Evolutionary conservation across 768 basidiomycete species (phyloP).

Genomic region (Tylopilus sp.): DNA sequence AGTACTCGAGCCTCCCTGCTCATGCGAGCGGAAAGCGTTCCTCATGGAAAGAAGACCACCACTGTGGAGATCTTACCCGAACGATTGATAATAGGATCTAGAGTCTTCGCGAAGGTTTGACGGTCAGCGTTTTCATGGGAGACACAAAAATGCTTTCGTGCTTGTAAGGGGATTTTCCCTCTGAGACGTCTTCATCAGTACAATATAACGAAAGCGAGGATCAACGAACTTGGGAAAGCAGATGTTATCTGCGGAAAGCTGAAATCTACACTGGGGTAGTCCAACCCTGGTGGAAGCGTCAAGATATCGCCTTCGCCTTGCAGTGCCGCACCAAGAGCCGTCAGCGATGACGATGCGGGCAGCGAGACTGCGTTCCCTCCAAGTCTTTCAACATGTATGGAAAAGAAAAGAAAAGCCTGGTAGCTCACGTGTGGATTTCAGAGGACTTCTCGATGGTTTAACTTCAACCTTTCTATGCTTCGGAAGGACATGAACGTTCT

Average conservation of each 20-base stretch:
- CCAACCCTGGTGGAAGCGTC: not conserved
- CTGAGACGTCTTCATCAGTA: slow-evolving; percentile 8
- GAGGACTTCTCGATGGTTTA: not conserved
- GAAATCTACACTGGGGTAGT: slow-evolving; percentile 1
- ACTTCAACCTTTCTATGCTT: not conserved
- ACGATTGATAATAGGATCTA: slow-evolving; percentile 3
- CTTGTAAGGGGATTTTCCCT: not conserved
- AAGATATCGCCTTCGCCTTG: slow-evolving; percentile 1
- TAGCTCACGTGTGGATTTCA: slow-evolving; percentile 13
- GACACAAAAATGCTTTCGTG: slow-evolving; percentile 9
- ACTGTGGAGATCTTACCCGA: not conserved
- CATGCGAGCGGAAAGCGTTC: not conserved
- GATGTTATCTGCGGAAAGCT: not conserved
- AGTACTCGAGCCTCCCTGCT: not conserved
- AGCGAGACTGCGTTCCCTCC: not conserved
- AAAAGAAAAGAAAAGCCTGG: too few species aligned
- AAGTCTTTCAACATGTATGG: not conserved
- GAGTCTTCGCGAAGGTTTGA: slow-evolving; percentile 20
- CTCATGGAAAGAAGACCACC: not conserved
- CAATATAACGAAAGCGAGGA: not conserved
- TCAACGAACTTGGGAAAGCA: slow-evolving; percentile 5
- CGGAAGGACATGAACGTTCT: not conserved
- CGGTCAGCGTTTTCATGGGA: not conserved
- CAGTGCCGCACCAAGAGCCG: not conserved
- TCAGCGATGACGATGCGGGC: slow-evolving; percentile 3